Evolutionary conservation across 805 yeast species (phyloP), one percentile per base, ranked within the genome.

Genomic region (Lipomyces spencermartinsiae): DNA sequence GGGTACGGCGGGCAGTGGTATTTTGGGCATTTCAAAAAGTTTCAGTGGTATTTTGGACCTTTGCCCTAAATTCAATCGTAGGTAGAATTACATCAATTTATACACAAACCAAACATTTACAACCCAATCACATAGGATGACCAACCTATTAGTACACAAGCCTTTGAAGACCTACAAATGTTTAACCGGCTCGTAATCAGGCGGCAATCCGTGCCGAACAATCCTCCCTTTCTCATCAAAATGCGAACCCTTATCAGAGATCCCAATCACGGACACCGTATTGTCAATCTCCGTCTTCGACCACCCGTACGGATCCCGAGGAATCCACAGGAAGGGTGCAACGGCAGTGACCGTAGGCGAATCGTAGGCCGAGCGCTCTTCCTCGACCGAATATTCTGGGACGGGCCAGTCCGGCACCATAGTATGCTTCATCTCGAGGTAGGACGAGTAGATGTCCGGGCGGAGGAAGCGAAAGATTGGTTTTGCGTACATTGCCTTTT

Each of bases 291-390:
- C 87, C 14, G 75, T 76, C 1, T 82, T 79, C 0, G 97, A 90
- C 73, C 92, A 84, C 1, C 98, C 98, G 85, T 87, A 86, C 9
- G 91, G 89, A 77, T 94, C 99, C 66, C 82, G 81, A n/a, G 98
- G 96, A 74, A 94, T 86, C 99, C 99, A 94, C 25, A 94, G 80
- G n/a, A 83, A 82, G 1, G 97, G 97, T 73, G 91, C 85, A 58
- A 82, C 77, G 0, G 89, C 89, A 34, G 86, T 80, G 19, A 89
- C 87, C 6, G 89, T 91, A 1, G 98, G 98, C 75, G 84, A 85
- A 74, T 87, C 86, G 78, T 89, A 94, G 0, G 97, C 95, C 70
- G 85, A 87, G 61, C 84, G 82, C 66, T 86, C 87, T 25, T 76
- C 80, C 16, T 78, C 83, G 4, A 79, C 82, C 1, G 81, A 69